Evolutionary conservation across 2,329 filamentous ascomycete species (phyloP).

Genomic region (Colletotrichum sp.): DNA sequence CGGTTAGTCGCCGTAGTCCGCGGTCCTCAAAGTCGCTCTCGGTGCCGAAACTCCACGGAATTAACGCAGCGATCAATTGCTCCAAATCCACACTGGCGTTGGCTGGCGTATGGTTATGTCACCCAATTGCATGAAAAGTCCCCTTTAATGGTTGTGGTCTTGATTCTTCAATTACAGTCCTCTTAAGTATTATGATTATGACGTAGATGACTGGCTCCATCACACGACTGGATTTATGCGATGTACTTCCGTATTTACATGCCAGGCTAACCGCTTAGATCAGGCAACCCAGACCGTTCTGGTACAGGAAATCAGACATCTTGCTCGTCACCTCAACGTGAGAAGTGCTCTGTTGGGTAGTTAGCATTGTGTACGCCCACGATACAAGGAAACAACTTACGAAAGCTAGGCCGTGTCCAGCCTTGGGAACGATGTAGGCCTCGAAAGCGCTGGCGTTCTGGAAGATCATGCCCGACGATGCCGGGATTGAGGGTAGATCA

Average conservation of each 20-base stretch:
- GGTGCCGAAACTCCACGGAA: background rate
- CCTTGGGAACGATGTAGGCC: slow-evolving; percentile 56
- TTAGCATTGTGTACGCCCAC: background rate
- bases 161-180: background rate
- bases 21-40: background rate
- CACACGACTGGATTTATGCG: background rate
- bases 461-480: slow-evolving; percentile 45
- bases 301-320: slow-evolving; percentile 42
- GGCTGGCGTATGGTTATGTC: background rate
- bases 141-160: rapidly evolving
- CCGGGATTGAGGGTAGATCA: slow-evolving; percentile 46
- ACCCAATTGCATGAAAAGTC: background rate
- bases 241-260: background rate
- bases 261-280: background rate
- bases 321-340: slow-evolving; percentile 34
- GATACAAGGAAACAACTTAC: slow-evolving; percentile 21
- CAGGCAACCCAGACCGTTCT: slow-evolving; percentile 18
- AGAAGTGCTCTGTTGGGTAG: slow-evolving; percentile 30
- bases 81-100: background rate
- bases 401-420: slow-evolving; percentile 58
- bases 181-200: background rate
- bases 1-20: background rate
- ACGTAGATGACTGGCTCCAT: background rate
- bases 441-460: slow-evolving; percentile 53
- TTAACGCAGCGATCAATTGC: background rate